Evolutionary conservation across 2,329 filamentous ascomycete genomes (phyloP).

Genomic region (Decorospora gaudefroyi): DNA sequence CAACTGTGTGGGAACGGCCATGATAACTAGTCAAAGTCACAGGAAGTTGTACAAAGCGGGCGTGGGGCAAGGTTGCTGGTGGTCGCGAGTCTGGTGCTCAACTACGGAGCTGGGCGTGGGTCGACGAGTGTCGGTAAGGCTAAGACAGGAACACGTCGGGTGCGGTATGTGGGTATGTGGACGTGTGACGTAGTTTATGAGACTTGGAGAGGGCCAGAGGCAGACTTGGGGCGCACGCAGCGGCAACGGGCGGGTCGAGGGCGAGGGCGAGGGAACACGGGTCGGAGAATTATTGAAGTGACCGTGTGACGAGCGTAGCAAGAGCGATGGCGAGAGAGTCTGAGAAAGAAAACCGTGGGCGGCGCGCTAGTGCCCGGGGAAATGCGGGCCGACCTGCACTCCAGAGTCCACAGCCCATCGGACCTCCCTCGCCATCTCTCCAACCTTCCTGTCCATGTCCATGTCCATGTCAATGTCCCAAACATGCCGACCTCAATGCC

Average conservation of each 20-base stretch:
- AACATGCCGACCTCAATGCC: slow-evolving; percentile 49
- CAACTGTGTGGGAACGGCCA: slow-evolving; percentile 92
- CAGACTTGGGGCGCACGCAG: slow-evolving; percentile 42
- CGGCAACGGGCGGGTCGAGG: slow-evolving; percentile 31
- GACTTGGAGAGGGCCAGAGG: slow-evolving; percentile 25
- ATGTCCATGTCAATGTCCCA: slow-evolving; percentile 7
- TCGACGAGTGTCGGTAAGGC: slow-evolving; percentile 37
- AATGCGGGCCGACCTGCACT: slow-evolving; percentile 24
- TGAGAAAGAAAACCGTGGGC: slow-evolving; percentile 30
- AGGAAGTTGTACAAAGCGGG: slow-evolving; percentile 51
- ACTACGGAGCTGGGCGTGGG: slow-evolving; percentile 24
- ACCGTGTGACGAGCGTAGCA: slow-evolving; percentile 29
- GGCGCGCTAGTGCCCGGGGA: slow-evolving; percentile 29
- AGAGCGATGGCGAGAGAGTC: slow-evolving; percentile 11
- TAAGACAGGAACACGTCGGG: slow-evolving; percentile 40
- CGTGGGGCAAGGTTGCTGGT: slow-evolving; percentile 37
- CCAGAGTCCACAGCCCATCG: slow-evolving; percentile 8
- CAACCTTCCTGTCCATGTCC: background rate
- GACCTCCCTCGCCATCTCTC: slow-evolving; percentile 3
- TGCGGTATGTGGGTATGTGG: slow-evolving; percentile 19
- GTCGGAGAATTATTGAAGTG: slow-evolving; percentile 30
- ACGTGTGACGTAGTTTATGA: slow-evolving; percentile 37
- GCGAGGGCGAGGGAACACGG: slow-evolving; percentile 21
- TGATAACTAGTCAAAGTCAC: slow-evolving; percentile 94
- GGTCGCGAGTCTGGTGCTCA: slow-evolving; percentile 41